phyloP scores from a whole-genome alignment of 495 filamentous ascomycete species.

The Hypoxylon cercidicola region DNA sequence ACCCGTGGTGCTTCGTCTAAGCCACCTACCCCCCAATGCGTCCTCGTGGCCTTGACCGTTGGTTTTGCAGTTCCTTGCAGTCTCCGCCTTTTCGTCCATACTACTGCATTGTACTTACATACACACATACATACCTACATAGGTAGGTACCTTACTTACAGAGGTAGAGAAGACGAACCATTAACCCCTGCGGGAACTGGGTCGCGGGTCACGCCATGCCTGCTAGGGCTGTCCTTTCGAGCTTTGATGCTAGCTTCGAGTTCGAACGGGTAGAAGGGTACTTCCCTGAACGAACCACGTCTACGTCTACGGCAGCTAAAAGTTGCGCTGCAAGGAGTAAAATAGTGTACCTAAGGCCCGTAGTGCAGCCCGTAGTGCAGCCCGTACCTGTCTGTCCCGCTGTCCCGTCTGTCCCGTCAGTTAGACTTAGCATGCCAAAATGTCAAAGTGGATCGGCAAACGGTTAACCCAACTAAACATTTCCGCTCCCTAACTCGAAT shows the following conservation, averaged over 20 bases:
- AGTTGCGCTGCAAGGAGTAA: not conserved
- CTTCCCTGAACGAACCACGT: conserved; percentile 12
- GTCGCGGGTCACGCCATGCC: conserved; percentile 36
- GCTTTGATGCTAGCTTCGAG: too few species aligned
- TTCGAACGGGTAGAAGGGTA: conserved; percentile 14
- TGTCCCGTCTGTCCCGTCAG: too few species aligned
- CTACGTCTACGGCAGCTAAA: conserved; percentile 1
- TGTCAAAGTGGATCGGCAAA: conserved; percentile 1
- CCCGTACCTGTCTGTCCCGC: too few species aligned
- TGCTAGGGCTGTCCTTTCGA: conserved; percentile 1
- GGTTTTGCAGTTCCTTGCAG: conserved; percentile 28
- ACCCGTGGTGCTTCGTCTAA: conserved; percentile 27
- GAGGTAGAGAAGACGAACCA: conserved; percentile 15
- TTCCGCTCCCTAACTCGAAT: conserved; percentile 7
- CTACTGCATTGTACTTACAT: not conserved
- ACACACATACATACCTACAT: not conserved
- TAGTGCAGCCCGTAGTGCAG: too few species aligned
- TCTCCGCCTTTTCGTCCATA: conserved; percentile 31
- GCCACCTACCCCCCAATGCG: conserved; percentile 22
- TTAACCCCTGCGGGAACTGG: conserved; percentile 17
- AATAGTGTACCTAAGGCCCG: not conserved
- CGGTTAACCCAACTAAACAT: conserved; percentile 3
- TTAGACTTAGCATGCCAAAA: too few species aligned
- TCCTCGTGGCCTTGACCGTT: conserved; percentile 19
- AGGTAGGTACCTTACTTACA: too few species aligned